Evolutionary conservation across 495 filamentous ascomycete genomes (phyloP), one percentile per base, ranked within the genome.

Genomic region (Penicillium pulvis): DNA sequence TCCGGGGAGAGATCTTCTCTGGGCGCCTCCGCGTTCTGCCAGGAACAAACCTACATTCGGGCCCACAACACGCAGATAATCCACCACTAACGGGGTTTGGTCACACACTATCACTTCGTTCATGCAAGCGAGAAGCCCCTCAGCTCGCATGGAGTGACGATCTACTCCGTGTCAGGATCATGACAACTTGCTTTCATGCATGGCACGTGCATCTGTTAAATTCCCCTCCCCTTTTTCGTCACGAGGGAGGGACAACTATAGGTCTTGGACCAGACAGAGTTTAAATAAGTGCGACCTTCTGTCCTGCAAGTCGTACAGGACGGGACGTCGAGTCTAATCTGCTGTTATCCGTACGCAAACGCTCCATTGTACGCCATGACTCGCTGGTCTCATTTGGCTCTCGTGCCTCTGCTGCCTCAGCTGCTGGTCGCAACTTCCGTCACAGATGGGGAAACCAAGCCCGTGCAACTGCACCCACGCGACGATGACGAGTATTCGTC

Each of bases 401-500:
- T 66, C 46, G 58, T 63, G 56, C 50, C 57, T 53, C 46, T 68
- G 23, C 51, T 68, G 0, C 51, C 59, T 2, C 65, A 63, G 28
- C 19, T 42, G 16, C 8, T 65, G 6, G 19, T 57, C 24, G 59
- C 57, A 30, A 59, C 62, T 4, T 60, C 59, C 26, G 62, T 63
- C 7, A 50, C 58, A 39, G 59, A 62, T 16, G 45, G 20, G 30
- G 56, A 48, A 35, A 20, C 20, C 10, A 54, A 63, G 0, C 26
- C 57, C 14, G 42, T 45, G 1, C 28, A 56, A 24, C 45, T 60
- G 12, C 31, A 64, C 2, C 45, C 51, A 24, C 67, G 60, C n/a
- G 52, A 51, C 23, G 47, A 59, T 24, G 59, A 44, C 9, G 65
- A 56, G 26, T 73, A 71, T 57, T 39, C 47, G 3, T 80, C 80